phyloP scores from a whole-genome alignment of 345 rosid species.

The Rhodomyrtus tomentosa region DNA sequence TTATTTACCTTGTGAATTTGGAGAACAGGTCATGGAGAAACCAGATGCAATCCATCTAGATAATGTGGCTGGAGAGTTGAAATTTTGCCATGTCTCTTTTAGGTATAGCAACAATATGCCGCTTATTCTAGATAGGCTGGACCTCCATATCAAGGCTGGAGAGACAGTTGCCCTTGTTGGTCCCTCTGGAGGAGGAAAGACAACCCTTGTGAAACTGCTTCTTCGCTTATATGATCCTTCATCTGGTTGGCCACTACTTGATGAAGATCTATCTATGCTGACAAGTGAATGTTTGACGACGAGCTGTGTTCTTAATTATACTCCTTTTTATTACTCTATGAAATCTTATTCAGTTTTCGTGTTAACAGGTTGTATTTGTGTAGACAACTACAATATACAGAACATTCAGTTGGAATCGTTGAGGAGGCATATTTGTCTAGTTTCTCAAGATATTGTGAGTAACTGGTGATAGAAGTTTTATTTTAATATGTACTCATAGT shows the following conservation, averaged over 20 bases:
- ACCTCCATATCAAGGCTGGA: slow-evolving; percentile 81
- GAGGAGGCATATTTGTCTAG: slow-evolving; percentile 80
- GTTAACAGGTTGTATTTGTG: slow-evolving; percentile 44
- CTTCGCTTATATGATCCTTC: slow-evolving; percentile 82
- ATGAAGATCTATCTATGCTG: not conserved
- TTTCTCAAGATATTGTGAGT: slow-evolving; percentile 91
- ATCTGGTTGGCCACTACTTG: slow-evolving; percentile 31
- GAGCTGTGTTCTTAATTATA: not conserved
- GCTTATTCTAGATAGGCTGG: slow-evolving; percentile 49
- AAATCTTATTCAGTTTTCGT: not conserved
- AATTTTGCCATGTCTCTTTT: slow-evolving; percentile 58
- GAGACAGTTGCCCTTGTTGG: slow-evolving; percentile 89
- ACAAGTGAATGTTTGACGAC: not conserved
- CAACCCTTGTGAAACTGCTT: slow-evolving; percentile 87
- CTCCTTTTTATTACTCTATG: not conserved
- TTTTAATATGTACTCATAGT: not conserved
- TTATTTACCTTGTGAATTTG: not conserved
- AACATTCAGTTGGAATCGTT: slow-evolving; percentile 49
- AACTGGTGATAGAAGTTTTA: not conserved
- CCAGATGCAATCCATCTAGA: slow-evolving; percentile 46
- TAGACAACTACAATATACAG: slow-evolving; percentile 57
- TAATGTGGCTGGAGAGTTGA: slow-evolving; percentile 61
- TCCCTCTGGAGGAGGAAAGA: slow-evolving; percentile 98
- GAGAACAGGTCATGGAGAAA: slow-evolving; percentile 47
- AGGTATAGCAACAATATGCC: slow-evolving; percentile 44